Base-by-base conservation (phyloP, 139 green algal genomes). In the Tetraselmis chui region DNA sequence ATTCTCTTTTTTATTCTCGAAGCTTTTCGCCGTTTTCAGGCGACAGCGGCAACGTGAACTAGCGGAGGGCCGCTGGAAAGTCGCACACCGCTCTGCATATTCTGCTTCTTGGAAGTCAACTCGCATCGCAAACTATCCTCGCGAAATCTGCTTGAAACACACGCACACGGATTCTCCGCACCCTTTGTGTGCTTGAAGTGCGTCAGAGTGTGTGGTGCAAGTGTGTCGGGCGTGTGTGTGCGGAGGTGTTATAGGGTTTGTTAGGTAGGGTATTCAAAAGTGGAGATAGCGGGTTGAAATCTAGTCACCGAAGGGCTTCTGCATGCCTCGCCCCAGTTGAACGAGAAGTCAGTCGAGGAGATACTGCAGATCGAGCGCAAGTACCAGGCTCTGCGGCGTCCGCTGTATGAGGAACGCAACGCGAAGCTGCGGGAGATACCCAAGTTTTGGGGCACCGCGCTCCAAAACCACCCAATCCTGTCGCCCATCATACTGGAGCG, bases 291-390 rank as follows among this genome's bases (percentile, higher is more conserved):
- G n/a, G n/a, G n/a, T n/a, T n/a, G n/a, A n/a, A n/a, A n/a, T 67
- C 11, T 67, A 18, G 11, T 67, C 11, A 18, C 45, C 45, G 5
- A 18, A 5, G 5, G 45, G 45, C 45, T 67, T 25, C 45, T 5
- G 11, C 45, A 25, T 5, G 45, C 45, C 5, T 67, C 11, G 11
- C 11, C 45, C 75, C 77, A 82, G 89, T 80, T 93, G 1, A 92
- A 92, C 30, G 88, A 91, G 5, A 83, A 94, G 83, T 87, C 90
- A 31, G 92, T 82, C 80, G 90, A 94, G 31, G 84, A 88, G 59
- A 86, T 95, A 29, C 84, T 93, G 78, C 83, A 85, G 30, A 83
- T 95, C 30, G 90, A 93, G 87, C 87, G 92, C 83, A 88, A 94
- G 77, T 94, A 91, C 87, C 94, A 91, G 82, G 85, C 85, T 59